phyloP scores from a whole-genome alignment of 495 filamentous ascomycete species.

The Rhypophila decipiens region DNA sequence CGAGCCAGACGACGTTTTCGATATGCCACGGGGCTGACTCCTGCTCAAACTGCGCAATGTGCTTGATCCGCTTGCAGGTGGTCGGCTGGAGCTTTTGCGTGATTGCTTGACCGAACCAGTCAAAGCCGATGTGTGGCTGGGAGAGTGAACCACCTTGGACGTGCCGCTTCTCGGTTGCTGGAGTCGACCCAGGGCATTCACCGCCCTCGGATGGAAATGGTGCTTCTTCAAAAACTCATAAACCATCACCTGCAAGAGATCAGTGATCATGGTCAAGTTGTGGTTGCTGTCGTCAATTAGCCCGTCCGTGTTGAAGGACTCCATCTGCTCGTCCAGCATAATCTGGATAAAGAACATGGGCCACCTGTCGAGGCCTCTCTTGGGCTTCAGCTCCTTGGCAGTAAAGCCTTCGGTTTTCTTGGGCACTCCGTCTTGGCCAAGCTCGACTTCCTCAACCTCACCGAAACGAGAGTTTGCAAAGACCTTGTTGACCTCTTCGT shows the following conservation, averaged over 20 bases:
- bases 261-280: constrained; percentile 41
- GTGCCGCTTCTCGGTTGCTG: constrained; percentile 1
- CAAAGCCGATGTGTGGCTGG: neutral
- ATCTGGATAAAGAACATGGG: constrained; percentile 87
- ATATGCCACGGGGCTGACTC: no score
- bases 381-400: constrained; percentile 48
- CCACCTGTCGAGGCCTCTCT: constrained; percentile 72
- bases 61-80: neutral
- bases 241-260: constrained; percentile 58
- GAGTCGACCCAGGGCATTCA: constrained; percentile 16
- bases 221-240: constrained; percentile 64
- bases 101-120: neutral
- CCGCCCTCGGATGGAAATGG: constrained; percentile 49
- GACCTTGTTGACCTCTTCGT: constrained; percentile 70
- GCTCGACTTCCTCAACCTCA: constrained; percentile 38
- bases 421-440: constrained; percentile 16
- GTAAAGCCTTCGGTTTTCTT: constrained; percentile 47
- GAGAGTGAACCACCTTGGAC: neutral
- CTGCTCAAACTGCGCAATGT: neutral
- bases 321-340: constrained; percentile 24
- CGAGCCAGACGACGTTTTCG: no score
- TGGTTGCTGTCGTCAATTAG: constrained; percentile 31
- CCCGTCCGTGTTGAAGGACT: constrained; percentile 15
- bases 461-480: constrained; percentile 80
- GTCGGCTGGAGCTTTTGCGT: neutral